Percentiles rank a stretch among this genome's conserved stretches.
These are phyloP conservation scores for Phytophthora foliorum DNA, from an alignment of 352 stramenopile genomes.

Conservation along the genomic window DNA sequence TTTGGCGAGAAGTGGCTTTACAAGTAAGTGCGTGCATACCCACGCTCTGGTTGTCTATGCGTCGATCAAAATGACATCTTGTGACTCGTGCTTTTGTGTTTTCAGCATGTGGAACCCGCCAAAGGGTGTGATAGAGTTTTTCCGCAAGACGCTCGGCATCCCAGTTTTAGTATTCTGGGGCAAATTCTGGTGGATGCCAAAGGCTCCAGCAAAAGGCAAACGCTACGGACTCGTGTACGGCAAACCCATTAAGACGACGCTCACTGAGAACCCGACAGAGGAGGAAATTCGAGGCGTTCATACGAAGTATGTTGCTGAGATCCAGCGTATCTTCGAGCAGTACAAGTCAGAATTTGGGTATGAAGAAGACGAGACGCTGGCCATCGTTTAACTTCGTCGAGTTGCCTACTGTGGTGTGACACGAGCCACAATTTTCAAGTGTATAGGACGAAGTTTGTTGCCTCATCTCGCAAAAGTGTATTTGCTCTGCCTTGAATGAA, in stretches of 20 bases:
- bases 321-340: slow-evolving; percentile 64
- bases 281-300: slow-evolving; percentile 62
- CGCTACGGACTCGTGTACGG: slow-evolving; percentile 72
- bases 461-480: slow-evolving; percentile 4
- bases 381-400: slow-evolving; percentile 46
- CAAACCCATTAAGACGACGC: slow-evolving; percentile 58
- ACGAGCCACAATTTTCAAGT: not conserved
- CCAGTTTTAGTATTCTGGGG: slow-evolving; percentile 81
- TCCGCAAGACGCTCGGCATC: slow-evolving; percentile 67
- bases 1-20: slow-evolving; percentile 71
- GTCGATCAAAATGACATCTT: not conserved
- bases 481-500: too few relatives aligned
- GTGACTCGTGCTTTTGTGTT: not conserved
- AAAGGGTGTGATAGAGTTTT: slow-evolving; percentile 52
- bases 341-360: slow-evolving; percentile 77
- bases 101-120: slow-evolving; percentile 67
- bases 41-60: not conserved
- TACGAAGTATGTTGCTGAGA: slow-evolving; percentile 58
- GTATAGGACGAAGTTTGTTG: too few relatives aligned
- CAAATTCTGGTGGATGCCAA: slow-evolving; percentile 76
- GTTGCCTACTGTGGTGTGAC: not conserved
- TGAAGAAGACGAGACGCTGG: slow-evolving; percentile 71
- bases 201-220: slow-evolving; percentile 56
- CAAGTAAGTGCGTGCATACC: slow-evolving; percentile 37
- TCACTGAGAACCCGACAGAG: slow-evolving; percentile 54